Evolutionary conservation across 306 rosid species (phyloP).

Genomic region (Cucurbita maxima): DNA sequence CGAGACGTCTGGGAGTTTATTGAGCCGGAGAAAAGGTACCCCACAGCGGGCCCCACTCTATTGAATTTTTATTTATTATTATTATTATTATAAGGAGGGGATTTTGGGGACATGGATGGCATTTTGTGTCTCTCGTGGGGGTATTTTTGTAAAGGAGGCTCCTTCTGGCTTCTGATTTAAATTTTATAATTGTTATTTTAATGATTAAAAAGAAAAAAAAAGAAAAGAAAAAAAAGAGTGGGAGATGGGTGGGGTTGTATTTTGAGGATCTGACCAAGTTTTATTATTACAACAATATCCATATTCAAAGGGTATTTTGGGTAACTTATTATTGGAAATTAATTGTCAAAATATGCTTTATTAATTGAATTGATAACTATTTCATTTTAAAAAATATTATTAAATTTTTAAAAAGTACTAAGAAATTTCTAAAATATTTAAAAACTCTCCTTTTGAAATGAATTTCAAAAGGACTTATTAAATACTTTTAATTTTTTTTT

Average conservation of each 20-base stretch:
- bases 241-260: not conserved
- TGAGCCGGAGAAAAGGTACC: constrained; percentile 68
- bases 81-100: not conserved
- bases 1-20: constrained; percentile 32
- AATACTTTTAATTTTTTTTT: too few relatives aligned
- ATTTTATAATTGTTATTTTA: not conserved
- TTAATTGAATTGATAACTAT: too few relatives aligned
- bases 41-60: constrained; percentile 82
- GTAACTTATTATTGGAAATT: too few relatives aligned
- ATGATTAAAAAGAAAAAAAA: not conserved
- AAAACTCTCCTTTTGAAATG: too few relatives aligned
- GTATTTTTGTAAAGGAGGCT: not conserved
- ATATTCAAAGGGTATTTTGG: not conserved
- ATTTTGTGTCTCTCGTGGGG: not conserved
- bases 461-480: too few relatives aligned
- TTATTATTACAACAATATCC: not conserved
- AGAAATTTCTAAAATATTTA: too few relatives aligned
- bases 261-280: not conserved
- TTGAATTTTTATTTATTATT: constrained; percentile 16
- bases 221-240: not conserved
- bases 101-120: not conserved
- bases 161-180: not conserved
- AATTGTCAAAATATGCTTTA: too few relatives aligned
- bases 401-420: too few relatives aligned
- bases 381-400: too few relatives aligned